phyloP scores from a whole-genome alignment of 2,329 filamentous ascomycete species.

The Fusarium mexicanum region DNA sequence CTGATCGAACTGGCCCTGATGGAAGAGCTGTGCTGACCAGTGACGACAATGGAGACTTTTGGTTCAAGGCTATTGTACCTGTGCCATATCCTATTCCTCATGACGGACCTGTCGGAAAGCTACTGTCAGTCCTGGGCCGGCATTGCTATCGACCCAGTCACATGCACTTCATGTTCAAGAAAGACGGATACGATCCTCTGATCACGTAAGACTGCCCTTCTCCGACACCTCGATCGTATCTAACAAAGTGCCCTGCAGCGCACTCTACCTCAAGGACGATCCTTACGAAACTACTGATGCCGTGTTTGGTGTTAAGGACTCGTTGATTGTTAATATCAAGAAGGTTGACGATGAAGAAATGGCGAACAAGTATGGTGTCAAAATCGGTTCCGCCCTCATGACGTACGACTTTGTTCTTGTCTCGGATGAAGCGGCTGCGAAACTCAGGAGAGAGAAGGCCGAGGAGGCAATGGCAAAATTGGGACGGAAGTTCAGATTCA shows the following conservation, averaged over 20 bases:
- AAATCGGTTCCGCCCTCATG: neutral
- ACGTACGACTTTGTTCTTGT: slow-evolving; percentile 24
- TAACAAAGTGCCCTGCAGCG: neutral
- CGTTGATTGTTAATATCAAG: slow-evolving; percentile 2
- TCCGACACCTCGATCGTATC: fast-evolving
- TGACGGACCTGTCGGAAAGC: slow-evolving; percentile 82
- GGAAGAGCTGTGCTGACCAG: slow-evolving; percentile 45
- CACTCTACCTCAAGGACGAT: slow-evolving; percentile 16
- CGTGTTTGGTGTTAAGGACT: slow-evolving; percentile 23
- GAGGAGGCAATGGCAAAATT: slow-evolving; percentile 14
- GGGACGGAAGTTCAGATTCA: slow-evolving; percentile 9
- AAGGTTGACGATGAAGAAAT: neutral
- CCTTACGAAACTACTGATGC: slow-evolving; percentile 23
- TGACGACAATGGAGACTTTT: slow-evolving; percentile 59
- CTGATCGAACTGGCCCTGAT: slow-evolving; percentile 57
- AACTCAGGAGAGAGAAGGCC: slow-evolving; percentile 13
- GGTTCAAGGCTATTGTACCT: slow-evolving; percentile 85
- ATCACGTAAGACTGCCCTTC: slow-evolving; percentile 6
- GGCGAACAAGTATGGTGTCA: slow-evolving; percentile 9
- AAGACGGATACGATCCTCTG: slow-evolving; percentile 19
- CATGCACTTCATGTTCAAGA: slow-evolving; percentile 88
- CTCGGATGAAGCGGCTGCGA: slow-evolving; percentile 1
- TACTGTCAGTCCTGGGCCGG: slow-evolving; percentile 72
- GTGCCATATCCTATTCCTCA: slow-evolving; percentile 87
- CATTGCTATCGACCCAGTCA: slow-evolving; percentile 82